Base-by-base conservation (phyloP, 306 rosid genomes). In the Citrullus amarus region DNA sequence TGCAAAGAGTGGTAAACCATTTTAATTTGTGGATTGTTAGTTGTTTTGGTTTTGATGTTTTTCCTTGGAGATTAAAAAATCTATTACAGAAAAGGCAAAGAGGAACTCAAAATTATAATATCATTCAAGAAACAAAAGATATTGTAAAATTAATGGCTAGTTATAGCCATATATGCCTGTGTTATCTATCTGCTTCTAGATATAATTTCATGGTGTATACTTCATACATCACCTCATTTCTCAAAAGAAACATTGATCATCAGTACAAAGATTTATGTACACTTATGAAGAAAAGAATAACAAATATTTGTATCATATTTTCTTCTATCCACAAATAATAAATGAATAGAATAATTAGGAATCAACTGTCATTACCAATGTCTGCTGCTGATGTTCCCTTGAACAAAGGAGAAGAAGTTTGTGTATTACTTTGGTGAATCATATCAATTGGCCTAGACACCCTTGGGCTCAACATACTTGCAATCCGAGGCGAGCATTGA, bases 401-500 rank as follows among this genome's bases (percentile, higher is more conserved):
- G 77, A 73, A 50, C 77, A 73, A 73, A 51, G 77, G 77, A 14
- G 78, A 73, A 44, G 44, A 30, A 44, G 77, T 28, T 17, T 25
- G 77, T 72, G 60, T 16, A 51, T 51, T 14, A 17, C 46, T 73
- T 32, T 53, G 78, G 20, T 73, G 78, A 17, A 51, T 53, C 78
- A 73, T 32, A 4, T 73, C 78, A 8, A 30, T 25, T 25, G 77
- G 20, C 58, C 59, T 46, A 41, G 2, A 46, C 15, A 78, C 50
- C 34, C 57, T 46, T 62, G 59, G 59, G 80, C 71, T 78, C 48
- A 78, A 39, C 11, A 82, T 73, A 6, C 84, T 72, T 55, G 76
- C 25, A 79, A 76, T 74, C 63, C 82, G 85, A 14, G 88, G 82
- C 44, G 93, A 79, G 51, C 86, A 81, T 16, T 75, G 68, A 53